Evolutionary conservation across 306 rosid species (phyloP).

Genomic region (Chamaecrista fasciculata): DNA sequence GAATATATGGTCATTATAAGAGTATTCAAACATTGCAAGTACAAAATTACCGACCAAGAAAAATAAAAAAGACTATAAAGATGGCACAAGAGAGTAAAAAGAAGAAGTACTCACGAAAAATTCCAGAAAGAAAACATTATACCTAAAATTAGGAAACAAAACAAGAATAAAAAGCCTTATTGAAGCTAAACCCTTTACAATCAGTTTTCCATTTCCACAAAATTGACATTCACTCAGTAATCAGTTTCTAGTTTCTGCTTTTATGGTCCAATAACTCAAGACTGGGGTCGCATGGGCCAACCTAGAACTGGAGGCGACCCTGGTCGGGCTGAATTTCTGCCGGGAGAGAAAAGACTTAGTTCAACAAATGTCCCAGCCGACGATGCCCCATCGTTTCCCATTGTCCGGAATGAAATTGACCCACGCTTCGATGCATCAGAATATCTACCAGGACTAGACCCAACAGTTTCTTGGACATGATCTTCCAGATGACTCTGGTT

Average conservation of each 20-base stretch:
- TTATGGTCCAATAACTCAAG: constrained; percentile 45
- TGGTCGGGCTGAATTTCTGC: constrained; percentile 61
- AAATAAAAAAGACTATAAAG: not conserved
- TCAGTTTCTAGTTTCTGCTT: constrained; percentile 31
- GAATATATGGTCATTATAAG: not conserved
- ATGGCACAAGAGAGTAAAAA: not conserved
- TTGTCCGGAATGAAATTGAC: constrained; percentile 81
- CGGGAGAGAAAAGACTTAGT: constrained; percentile 91
- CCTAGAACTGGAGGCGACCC: constrained; percentile 85
- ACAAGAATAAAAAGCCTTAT: constrained; percentile 50
- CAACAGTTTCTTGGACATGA: constrained; percentile 53
- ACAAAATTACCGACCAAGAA: not conserved
- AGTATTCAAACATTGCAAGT: not conserved
- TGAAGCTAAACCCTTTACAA: constrained; percentile 70
- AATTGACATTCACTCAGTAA: constrained; percentile 52
- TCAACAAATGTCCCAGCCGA: constrained; percentile 80
- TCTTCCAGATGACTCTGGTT: constrained; percentile 62
- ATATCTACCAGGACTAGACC: constrained; percentile 57
- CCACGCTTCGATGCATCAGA: constrained; percentile 85
- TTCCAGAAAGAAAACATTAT: constrained; percentile 30
- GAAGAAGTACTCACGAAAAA: not conserved
- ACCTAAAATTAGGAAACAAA: constrained; percentile 39
- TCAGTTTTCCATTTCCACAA: constrained; percentile 59
- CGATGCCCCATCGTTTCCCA: constrained; percentile 61
- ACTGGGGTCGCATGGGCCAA: constrained; percentile 77